These are phyloP conservation scores for Calonectria honghensis DNA, from an alignment of 2,329 filamentous ascomycete species.

Conservation along the genomic window DNA sequence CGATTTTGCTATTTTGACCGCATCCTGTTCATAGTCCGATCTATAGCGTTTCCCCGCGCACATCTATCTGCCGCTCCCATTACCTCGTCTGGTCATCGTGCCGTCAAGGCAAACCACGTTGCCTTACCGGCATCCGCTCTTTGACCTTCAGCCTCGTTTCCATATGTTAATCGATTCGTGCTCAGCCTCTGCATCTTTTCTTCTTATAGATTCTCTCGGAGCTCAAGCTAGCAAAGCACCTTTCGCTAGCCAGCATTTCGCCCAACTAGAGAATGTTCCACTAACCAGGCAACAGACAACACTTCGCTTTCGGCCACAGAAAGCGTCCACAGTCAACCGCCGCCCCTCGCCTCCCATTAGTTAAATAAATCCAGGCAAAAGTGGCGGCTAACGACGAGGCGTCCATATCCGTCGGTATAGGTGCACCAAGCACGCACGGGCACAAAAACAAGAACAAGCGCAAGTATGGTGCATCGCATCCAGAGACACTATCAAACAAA, in stretches of 20 bases:
- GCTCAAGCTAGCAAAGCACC: not conserved
- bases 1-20: slow-evolving; percentile 7
- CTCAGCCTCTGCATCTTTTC: not conserved
- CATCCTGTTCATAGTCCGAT: slow-evolving; percentile 6
- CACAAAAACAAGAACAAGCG: not conserved
- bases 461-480: not conserved
- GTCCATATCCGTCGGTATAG: slow-evolving; percentile 13
- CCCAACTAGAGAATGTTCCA: not conserved
- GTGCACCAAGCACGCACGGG: not conserved
- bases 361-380: slow-evolving; percentile 13
- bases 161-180: not conserved
- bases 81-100: not conserved
- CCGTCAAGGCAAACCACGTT: slow-evolving; percentile 20
- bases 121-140: slow-evolving; percentile 24
- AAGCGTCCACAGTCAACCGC: slow-evolving; percentile 25
- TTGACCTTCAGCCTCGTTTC: slow-evolving; percentile 37
- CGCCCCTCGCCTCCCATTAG: slow-evolving; percentile 2
- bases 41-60: slow-evolving; percentile 29
- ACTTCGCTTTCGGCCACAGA: slow-evolving; percentile 18
- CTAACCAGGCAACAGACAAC: slow-evolving; percentile 21
- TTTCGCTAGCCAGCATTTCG: not conserved
- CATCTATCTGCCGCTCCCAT: slow-evolving; percentile 17
- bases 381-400: not conserved
- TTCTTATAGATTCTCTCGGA: slow-evolving; percentile 2
- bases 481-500: not conserved